phyloP scores from a whole-genome alignment of 345 rosid species.

The Rhodamnia rubescens region DNA sequence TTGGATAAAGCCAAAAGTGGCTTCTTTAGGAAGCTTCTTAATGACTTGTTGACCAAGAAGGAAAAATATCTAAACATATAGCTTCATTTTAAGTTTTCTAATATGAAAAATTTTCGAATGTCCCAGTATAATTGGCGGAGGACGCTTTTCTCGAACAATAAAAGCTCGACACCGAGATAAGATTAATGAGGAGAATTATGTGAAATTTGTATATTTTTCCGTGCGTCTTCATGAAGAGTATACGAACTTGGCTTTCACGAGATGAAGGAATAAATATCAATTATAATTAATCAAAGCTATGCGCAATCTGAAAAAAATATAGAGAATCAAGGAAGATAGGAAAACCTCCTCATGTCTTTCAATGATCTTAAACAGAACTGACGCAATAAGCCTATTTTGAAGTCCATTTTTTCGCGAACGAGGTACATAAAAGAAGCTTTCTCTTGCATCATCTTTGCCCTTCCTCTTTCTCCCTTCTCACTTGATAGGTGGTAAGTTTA shows the following conservation, averaged over 20 bases:
- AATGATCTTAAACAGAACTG: neutral
- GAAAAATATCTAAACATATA: too few relatives aligned
- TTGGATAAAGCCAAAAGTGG: too few relatives aligned
- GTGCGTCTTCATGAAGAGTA: neutral
- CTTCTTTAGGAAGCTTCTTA: too few relatives aligned
- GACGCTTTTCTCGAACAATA: neutral
- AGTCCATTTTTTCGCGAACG: neutral
- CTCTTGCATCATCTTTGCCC: neutral
- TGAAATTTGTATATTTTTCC: neutral
- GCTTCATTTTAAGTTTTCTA: too few relatives aligned
- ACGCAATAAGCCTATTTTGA: neutral
- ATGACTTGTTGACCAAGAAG: too few relatives aligned
- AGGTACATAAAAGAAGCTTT: neutral
- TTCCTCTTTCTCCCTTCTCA: neutral
- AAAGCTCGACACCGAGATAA: neutral
- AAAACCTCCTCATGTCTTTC: neutral
- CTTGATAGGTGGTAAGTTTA: neutral
- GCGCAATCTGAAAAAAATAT: neutral
- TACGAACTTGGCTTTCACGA: neutral
- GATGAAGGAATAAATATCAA: neutral
- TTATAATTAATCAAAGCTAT: neutral
- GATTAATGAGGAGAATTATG: neutral
- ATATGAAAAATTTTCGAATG: too few relatives aligned
- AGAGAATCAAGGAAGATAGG: neutral
- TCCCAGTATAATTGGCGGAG: too few relatives aligned